These are phyloP conservation scores for Wickerhamiella bombiphila DNA, from an alignment of 805 yeast genomes.

Conservation along the genomic window DNA sequence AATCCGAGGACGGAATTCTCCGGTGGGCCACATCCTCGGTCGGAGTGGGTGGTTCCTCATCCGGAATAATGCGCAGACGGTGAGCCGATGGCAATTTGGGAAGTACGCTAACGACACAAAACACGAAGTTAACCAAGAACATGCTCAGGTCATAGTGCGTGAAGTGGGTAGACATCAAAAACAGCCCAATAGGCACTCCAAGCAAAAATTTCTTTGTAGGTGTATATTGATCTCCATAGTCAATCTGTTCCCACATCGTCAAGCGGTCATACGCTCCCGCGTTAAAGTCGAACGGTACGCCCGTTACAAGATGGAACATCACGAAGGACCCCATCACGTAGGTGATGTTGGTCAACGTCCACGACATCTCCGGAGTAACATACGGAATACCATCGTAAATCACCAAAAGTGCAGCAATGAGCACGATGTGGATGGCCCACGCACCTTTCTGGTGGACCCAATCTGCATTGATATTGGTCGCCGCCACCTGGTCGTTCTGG, in stretches of 20 bases:
- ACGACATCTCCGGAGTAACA: slow-evolving; percentile 67
- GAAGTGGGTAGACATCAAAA: slow-evolving; percentile 78
- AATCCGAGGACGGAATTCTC: slow-evolving; percentile 12
- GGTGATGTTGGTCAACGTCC: slow-evolving; percentile 87
- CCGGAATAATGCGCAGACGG: slow-evolving; percentile 23
- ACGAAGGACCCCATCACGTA: slow-evolving; percentile 84
- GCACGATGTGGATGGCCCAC: slow-evolving; percentile 83
- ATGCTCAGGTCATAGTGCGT: slow-evolving; percentile 67
- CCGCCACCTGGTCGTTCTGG: slow-evolving; percentile 75
- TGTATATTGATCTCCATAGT: slow-evolving; percentile 91
- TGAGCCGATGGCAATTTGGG: slow-evolving; percentile 64
- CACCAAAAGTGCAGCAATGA: slow-evolving; percentile 57
- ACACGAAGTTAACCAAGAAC: slow-evolving; percentile 64
- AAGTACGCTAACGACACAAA: slow-evolving; percentile 74
- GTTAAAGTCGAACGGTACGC: slow-evolving; percentile 90
- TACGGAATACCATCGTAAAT: slow-evolving; percentile 70
- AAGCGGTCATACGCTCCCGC: slow-evolving; percentile 90
- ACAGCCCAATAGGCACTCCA: slow-evolving; percentile 83
- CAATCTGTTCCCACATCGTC: slow-evolving; percentile 98
- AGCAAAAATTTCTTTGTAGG: slow-evolving; percentile 88
- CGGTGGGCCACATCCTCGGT: slow-evolving; percentile 8
- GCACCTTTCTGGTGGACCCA: slow-evolving; percentile 96
- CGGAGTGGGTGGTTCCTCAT: slow-evolving; percentile 13
- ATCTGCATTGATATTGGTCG: slow-evolving; percentile 82
- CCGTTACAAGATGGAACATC: slow-evolving; percentile 94